These are phyloP conservation scores for Amaranthus hypochondriacus DNA, from an alignment of 148 eudicot genomes.

Conservation along the genomic window DNA sequence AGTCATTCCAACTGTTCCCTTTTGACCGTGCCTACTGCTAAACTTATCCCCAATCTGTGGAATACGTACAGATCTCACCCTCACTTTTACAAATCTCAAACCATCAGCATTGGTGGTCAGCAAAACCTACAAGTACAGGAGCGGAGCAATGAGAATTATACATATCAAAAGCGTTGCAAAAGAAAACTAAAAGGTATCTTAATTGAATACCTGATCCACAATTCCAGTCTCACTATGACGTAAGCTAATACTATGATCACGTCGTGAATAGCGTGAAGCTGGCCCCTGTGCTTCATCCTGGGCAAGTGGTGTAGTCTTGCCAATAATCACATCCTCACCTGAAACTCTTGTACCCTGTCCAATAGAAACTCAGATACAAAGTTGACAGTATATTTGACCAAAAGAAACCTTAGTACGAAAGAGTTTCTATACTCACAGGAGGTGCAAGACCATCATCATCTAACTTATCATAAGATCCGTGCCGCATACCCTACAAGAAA, in stretches of 20 bases:
- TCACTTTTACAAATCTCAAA: slow-evolving; percentile 89
- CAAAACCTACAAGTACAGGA: slow-evolving; percentile 42
- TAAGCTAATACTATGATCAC: slow-evolving; percentile 90
- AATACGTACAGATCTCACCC: slow-evolving; percentile 90
- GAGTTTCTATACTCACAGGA: slow-evolving; percentile 54
- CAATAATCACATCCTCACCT: slow-evolving; percentile 97
- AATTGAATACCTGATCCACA: slow-evolving; percentile 70
- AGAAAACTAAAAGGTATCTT: slow-evolving; percentile 1
- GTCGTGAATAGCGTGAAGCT: slow-evolving; percentile 67
- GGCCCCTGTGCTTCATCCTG: slow-evolving; percentile 85
- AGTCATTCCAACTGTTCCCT: slow-evolving; percentile 98
- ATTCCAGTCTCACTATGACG: slow-evolving; percentile 97
- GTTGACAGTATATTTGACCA: not conserved
- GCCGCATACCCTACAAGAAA: slow-evolving; percentile 77
- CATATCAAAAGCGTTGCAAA: not conserved
- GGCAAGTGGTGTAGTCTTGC: slow-evolving; percentile 87
- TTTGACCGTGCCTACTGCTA: slow-evolving; percentile 95
- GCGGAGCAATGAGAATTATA: not conserved
- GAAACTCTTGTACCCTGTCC: slow-evolving; percentile 83
- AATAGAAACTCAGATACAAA: slow-evolving; percentile 12
- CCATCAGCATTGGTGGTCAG: slow-evolving; percentile 97
- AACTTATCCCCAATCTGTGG: slow-evolving; percentile 99
- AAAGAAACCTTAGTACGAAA: not conserved
- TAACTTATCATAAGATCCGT: slow-evolving; percentile 94
- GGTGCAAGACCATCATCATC: slow-evolving; percentile 99